Evolutionary conservation across 2,329 filamentous ascomycete genomes (phyloP).

Genomic region (Fusarium clavum): DNA sequence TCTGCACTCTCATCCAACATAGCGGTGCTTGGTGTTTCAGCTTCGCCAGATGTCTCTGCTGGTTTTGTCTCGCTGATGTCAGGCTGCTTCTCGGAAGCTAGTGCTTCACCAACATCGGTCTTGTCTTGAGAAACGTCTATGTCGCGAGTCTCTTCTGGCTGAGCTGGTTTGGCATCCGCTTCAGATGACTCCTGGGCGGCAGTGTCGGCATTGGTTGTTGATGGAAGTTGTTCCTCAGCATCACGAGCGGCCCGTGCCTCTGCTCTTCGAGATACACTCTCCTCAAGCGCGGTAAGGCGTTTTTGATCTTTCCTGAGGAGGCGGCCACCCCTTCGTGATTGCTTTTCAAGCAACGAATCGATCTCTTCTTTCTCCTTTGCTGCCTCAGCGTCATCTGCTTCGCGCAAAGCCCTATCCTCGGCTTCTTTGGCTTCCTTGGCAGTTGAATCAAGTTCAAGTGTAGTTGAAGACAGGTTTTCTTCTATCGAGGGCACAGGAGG

Average conservation of each 20-base stretch:
- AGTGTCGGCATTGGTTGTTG: conserved; percentile 1
- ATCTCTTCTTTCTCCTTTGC: conserved; percentile 50
- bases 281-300: conserved; percentile 36
- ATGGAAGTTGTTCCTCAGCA: conserved; percentile 30
- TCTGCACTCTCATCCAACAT: conserved; percentile 4
- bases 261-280: conserved; percentile 38
- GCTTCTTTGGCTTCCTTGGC: conserved; percentile 26
- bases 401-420: conserved; percentile 37
- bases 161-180: background rate
- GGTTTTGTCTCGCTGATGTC: background rate
- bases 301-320: conserved; percentile 40
- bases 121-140: background rate
- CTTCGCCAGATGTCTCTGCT: background rate
- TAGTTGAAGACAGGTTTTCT: conserved; percentile 46
- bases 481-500: conserved; percentile 2
- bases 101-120: background rate
- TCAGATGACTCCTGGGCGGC: background rate
- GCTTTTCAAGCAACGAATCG: conserved; percentile 57
- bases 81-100: background rate
- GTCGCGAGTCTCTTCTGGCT: conserved; percentile 5
- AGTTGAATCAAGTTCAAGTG: conserved; percentile 33
- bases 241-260: conserved; percentile 47
- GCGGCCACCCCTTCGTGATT: conserved; percentile 34
- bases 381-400: conserved; percentile 39
- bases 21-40: background rate